A percentile compares a stretch with the other conserved stretches of the same genome.
Conservation (phyloP, 139 green algal genomes). For the Chlamydomonas schloesseri region DNA sequence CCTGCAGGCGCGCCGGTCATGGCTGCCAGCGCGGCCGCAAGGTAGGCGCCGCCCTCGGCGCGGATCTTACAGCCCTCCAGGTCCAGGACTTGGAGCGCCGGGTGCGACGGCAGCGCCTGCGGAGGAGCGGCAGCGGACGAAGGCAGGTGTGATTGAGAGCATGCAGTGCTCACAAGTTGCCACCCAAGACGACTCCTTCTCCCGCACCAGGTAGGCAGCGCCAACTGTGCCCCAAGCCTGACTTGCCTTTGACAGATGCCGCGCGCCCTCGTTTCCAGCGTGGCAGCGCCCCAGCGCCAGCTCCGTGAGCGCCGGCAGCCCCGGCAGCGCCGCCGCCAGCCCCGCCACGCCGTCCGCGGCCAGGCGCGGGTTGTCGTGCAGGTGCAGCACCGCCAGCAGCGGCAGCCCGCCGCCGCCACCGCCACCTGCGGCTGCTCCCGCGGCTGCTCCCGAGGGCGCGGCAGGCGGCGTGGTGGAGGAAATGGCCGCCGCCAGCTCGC, state of each 20-base stretch:
- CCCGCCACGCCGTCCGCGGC: conserved; percentile 17
- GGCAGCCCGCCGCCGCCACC: neutral
- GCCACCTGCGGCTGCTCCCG: no score
- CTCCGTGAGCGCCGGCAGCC: conserved; percentile 8
- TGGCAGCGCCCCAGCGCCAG: conserved; percentile 50
- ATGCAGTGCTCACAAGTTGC: no score
- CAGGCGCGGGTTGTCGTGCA: conserved; percentile 29
- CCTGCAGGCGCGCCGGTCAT: neutral
- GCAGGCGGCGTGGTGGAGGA: no score
- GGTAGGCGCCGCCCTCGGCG: conserved; percentile 47
- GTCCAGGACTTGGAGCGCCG: neutral
- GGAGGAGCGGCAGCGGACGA: neutral
- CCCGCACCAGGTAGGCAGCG: no score
- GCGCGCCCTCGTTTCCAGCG: conserved; percentile 47
- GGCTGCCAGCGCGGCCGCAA: conserved; percentile 41
- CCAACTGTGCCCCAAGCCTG: no score
- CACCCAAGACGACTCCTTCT: no score
- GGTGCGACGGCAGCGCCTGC: conserved; percentile 8
- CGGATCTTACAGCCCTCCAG: conserved; percentile 60
- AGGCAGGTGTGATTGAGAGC: no score
- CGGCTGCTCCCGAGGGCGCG: no score
- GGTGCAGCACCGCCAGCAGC: conserved; percentile 10
- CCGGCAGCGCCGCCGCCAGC: conserved; percentile 12
- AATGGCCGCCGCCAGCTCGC: conserved; percentile 7
- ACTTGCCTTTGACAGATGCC: conserved; percentile 44